Base-by-base conservation (phyloP, 208 protist species). In the Strigomonas culicis region DNA sequence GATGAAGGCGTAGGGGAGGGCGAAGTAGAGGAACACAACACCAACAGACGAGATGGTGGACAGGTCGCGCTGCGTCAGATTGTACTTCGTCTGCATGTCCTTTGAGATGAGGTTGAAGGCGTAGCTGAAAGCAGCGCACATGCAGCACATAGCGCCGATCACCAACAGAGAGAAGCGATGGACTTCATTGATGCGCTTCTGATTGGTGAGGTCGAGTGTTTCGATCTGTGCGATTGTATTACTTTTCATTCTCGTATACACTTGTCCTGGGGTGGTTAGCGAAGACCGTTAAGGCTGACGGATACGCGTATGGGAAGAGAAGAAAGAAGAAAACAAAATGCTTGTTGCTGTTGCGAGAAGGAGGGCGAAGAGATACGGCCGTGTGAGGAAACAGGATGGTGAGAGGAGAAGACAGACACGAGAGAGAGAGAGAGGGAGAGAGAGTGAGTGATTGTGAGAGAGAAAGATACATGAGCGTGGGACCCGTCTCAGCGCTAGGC, bases 11-110 rank as follows among this genome's bases (percentile, higher is more conserved):
- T 72, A 70, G 22, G 62, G 69, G 25, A 84, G 41, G 27, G 53
- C 72, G 24, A 80, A 62, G 43, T 68, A 49, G 34, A 69, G 59
- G 13, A 67, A 15, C 4, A 67, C 43, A 55, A 75, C 58, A 32
- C 63, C 60, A 32, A 75, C 59, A 0, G 66, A 74, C 58, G 61
- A 61, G 55, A 84, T 84, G 7, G 77, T 79, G n/a, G 73, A 73
- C 51, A 84, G 76, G 46, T 79, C 64, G 36, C 55, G 68, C 53
- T 80, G 72, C 19, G 62, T 72, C 39, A 84, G 80, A 44, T 74
- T 67, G 50, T 74, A 70, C 31, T 71, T 58, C 1, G 49, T 27
- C 51, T 80, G 68, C 27, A 84, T 25, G 39, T 44, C 53, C 13
- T 67, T 63, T 31, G 63, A 70, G 59, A 70, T 63, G 17, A 70